Conservation (phyloP, 192 early-diverging fungal species). For the Spizellomyces sp. region DNA sequence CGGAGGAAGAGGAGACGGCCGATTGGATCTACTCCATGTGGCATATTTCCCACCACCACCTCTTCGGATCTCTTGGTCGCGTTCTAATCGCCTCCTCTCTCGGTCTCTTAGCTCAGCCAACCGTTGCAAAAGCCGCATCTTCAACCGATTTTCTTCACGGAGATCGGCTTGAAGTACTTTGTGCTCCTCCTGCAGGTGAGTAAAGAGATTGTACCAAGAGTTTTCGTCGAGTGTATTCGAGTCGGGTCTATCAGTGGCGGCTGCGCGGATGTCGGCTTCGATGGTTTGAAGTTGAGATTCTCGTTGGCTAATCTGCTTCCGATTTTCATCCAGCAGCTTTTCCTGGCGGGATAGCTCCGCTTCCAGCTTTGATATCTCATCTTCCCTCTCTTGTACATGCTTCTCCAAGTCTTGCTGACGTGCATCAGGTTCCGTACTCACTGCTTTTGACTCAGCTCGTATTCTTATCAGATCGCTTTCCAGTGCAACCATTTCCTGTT, state of each 20-base stretch:
- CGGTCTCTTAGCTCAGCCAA: constrained; percentile 1
- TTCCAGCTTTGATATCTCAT: too few relatives aligned
- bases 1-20: too few relatives aligned
- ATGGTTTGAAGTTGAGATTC: constrained; percentile 25
- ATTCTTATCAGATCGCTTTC: constrained; percentile 8
- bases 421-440: too few relatives aligned
- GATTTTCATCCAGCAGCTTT: not conserved
- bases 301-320: constrained; percentile 18
- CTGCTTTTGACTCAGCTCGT: not conserved
- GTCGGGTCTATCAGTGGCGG: not conserved
- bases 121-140: constrained; percentile 28
- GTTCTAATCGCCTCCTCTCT: not conserved
- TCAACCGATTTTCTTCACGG: constrained; percentile 29
- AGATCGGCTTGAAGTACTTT: constrained; percentile 20
- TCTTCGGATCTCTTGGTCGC: too few relatives aligned
- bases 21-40: too few relatives aligned
- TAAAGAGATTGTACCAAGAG: constrained; percentile 1
- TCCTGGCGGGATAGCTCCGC: too few relatives aligned
- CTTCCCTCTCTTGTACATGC: too few relatives aligned
- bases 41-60: too few relatives aligned
- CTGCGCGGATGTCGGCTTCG: not conserved
- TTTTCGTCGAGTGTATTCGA: not conserved
- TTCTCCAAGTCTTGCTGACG: too few relatives aligned
- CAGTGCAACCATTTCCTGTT: constrained; percentile 19
- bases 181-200: constrained; percentile 19